Base-by-base conservation (phyloP, 179 eudicot genomes). In the Heliamphora pulchella region DNA sequence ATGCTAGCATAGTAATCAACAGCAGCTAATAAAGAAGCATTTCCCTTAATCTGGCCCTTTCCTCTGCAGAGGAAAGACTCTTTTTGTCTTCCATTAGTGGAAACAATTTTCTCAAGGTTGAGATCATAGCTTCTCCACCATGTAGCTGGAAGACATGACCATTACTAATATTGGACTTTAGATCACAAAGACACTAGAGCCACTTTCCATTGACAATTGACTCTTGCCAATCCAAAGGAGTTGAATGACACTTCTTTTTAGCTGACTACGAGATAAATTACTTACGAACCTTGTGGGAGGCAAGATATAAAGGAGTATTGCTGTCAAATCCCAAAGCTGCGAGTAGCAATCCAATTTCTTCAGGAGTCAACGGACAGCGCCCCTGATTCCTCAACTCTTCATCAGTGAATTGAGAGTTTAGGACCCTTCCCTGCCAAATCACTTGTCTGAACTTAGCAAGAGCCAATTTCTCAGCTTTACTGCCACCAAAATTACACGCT, bases 351-450 rank as follows among this genome's bases (percentile, higher is more conserved):
- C 98, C 97, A 66, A 95, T 90, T 85, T 95, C 97, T 90, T 95
- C 98, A 0, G 98, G 98, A 77, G 98, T 95, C 90, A 93, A 66
- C 2, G 98, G 98, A 87, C 98, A 95, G 46, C 97, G 93, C n/a
- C 98, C 98, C 85, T 87, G 98, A 80, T 79, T 90, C 80, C 98
- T 89, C 85, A 95, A 84, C 86, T 95, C 98, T 76, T 93, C 97
- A 78, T 93, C 93, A 7, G 98, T 95, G 86, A 93, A 95, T 86
- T 89, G 97, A 79, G 97, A 95, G 84, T 95, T 95, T 57, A 93
- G 77, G 55, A 95, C 97, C 76, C 98, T 86, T 85, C 98, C 98
- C 82, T 91, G 97, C 98, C 98, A 95, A 31, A 95, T 86, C 76
- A 61, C 88, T 85, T 95, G 97, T 77, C 98, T 85, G 78, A 90